Evolutionary conservation across 2,329 filamentous ascomycete genomes (phyloP).

Genomic region (Ascochyta koolunga): DNA sequence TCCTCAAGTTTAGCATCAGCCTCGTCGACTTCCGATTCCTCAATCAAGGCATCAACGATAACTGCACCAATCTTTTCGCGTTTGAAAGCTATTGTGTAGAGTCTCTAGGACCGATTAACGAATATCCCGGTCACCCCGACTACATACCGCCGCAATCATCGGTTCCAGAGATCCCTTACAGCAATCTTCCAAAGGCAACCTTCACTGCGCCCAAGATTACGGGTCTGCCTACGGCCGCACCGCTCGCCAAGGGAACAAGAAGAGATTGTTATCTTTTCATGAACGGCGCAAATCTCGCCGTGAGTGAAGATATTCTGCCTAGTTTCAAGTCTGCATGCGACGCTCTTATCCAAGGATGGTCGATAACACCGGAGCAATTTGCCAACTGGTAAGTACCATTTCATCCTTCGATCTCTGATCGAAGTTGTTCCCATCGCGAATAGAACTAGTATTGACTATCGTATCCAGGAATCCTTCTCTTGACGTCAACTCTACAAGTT

Average conservation of each 20-base stretch:
- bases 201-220: background rate
- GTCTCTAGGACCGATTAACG: slow-evolving; percentile 1
- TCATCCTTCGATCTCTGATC: slow-evolving; percentile 6
- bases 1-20: background rate
- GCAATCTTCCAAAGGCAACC: slow-evolving; percentile 3
- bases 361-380: slow-evolving; percentile 9
- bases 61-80: slow-evolving; percentile 8
- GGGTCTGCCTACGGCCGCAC: slow-evolving; percentile 1
- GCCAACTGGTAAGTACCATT: slow-evolving; percentile 10
- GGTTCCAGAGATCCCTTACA: slow-evolving; percentile 2
- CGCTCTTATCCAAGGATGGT: slow-evolving; percentile 8
- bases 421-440: slow-evolving; percentile 7
- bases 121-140: slow-evolving; percentile 6
- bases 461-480: slow-evolving; percentile 11
- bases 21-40: slow-evolving; percentile 11
- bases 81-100: slow-evolving; percentile 10
- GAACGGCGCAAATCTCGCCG: background rate
- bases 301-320: background rate
- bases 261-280: background rate
- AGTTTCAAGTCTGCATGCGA: slow-evolving; percentile 1
- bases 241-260: slow-evolving; percentile 1
- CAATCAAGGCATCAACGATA: slow-evolving; percentile 7
- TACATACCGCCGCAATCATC: slow-evolving; percentile 4
- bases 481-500: slow-evolving; percentile 7
- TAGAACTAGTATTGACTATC: slow-evolving; percentile 8